Evolutionary conservation across 371 early-diverging fungal genomes (phyloP).

Genomic region (Mucor sp.): DNA sequence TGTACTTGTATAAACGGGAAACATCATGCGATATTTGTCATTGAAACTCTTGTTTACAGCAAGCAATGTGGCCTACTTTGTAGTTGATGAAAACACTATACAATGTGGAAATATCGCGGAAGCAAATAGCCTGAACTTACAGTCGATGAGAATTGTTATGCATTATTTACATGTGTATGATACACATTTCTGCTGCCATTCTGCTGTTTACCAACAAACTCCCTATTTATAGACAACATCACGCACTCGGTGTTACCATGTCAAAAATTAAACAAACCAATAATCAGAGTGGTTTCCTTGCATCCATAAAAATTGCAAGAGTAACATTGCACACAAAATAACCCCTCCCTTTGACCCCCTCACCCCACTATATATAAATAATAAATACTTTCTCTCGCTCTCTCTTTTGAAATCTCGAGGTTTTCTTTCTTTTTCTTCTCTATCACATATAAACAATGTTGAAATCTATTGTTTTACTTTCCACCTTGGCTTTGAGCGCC

Average conservation of each 20-base stretch:
- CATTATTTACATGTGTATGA: neutral
- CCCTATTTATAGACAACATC: neutral
- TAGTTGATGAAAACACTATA: neutral
- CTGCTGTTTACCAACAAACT: neutral
- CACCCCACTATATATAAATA: neutral
- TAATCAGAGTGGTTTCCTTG: neutral
- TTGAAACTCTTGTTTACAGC: too few species aligned
- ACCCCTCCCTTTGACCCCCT: constrained; percentile 1
- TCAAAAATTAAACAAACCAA: neutral
- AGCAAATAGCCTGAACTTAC: too few species aligned
- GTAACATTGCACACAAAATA: constrained; percentile 1
- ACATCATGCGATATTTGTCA: too few species aligned
- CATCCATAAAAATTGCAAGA: neutral
- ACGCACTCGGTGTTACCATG: neutral
- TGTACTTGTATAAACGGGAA: too few species aligned
- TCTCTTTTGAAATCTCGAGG: neutral
- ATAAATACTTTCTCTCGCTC: neutral
- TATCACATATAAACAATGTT: neutral
- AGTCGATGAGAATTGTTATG: neutral
- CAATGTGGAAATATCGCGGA: too few species aligned
- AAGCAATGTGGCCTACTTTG: neutral
- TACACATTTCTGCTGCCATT: neutral
- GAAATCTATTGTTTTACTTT: constrained; percentile 13
- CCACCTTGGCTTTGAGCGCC: constrained; percentile 5
- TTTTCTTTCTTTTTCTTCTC: neutral